These are phyloP conservation scores for Phytopythium chamaehyphon DNA, from an alignment of 352 stramenopile species.

Conservation along the genomic window DNA sequence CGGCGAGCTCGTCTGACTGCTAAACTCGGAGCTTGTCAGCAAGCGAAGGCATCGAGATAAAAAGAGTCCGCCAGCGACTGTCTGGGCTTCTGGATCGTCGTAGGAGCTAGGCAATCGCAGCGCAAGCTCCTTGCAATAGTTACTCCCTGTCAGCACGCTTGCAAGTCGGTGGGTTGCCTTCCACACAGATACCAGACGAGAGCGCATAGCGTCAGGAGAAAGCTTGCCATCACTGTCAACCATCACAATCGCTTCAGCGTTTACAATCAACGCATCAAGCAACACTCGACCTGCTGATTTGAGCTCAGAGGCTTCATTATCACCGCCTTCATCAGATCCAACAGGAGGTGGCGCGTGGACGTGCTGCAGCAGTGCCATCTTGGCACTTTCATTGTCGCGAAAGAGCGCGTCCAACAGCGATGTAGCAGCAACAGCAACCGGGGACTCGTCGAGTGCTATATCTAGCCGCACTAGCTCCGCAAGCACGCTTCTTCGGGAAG, in stretches of 20 bases:
- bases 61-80: conserved; percentile 54
- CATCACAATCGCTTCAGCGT: conserved; percentile 36
- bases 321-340: conserved; percentile 12
- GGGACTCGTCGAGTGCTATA: conserved; percentile 51
- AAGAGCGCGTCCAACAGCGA: conserved; percentile 60
- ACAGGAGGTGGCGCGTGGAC: conserved; percentile 40
- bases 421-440: conserved; percentile 50
- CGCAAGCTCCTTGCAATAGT: conserved; percentile 65
- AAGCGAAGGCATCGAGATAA: conserved; percentile 56
- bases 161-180: conserved; percentile 65
- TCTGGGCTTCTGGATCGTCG: conserved; percentile 33
- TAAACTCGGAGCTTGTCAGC: conserved; percentile 12
- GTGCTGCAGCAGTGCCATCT: conserved; percentile 72
- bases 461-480: conserved; percentile 58
- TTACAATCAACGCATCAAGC: conserved; percentile 44
- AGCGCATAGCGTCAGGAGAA: conserved; percentile 17
- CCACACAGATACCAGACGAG: conserved; percentile 35
- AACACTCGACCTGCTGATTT: conserved; percentile 39
- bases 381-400: conserved; percentile 51
- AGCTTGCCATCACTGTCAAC: conserved; percentile 3
- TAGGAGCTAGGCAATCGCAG: conserved; percentile 58
- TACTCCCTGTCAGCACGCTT: conserved; percentile 38
- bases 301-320: conserved; percentile 9
- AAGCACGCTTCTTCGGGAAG: conserved; percentile 42
- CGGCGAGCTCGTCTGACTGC: conserved; percentile 7